Percentiles rank a stretch among this genome's conserved stretches.
Conservation (phyloP, 495 filamentous ascomycete species). For the Sabuloglossum arenarium region DNA sequence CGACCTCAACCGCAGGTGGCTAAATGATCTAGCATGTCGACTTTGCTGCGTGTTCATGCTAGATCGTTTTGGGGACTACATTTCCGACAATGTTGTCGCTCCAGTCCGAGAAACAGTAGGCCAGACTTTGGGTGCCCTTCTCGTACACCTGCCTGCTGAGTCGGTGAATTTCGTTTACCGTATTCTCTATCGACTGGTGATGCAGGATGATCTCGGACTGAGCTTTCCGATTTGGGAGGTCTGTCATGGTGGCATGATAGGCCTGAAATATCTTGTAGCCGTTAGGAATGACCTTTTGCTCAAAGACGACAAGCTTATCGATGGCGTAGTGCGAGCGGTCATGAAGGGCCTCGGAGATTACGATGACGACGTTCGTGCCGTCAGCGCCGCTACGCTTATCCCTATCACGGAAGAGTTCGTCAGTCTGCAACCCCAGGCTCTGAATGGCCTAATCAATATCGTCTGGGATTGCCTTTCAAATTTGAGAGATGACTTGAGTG, state of each 20-base stretch:
- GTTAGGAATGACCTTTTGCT: constrained; percentile 82
- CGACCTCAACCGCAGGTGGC: constrained; percentile 55
- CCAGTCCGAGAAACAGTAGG: constrained; percentile 92
- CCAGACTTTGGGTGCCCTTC: constrained; percentile 77
- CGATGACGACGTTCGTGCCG: constrained; percentile 90
- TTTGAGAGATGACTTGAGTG: constrained; percentile 85
- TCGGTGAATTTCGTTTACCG: constrained; percentile 66
- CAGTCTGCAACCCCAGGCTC: constrained; percentile 48
- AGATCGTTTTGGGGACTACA: constrained; percentile 92
- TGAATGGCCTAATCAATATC: constrained; percentile 69
- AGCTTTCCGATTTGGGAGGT: constrained; percentile 69
- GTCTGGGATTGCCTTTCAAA: constrained; percentile 96
- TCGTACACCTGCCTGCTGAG: constrained; percentile 52
- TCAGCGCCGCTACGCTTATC: constrained; percentile 89
- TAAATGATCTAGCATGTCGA: constrained; percentile 82
- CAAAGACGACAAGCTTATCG: constrained; percentile 62
- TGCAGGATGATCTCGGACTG: constrained; percentile 62
- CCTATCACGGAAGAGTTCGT: constrained; percentile 92
- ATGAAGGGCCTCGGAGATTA: constrained; percentile 83
- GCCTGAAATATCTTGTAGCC: constrained; percentile 80
- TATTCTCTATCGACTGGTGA: constrained; percentile 69
- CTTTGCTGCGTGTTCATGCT: constrained; percentile 91
- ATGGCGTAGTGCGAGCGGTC: constrained; percentile 76
- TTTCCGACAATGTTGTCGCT: constrained; percentile 89
- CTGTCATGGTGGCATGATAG: constrained; percentile 96